Evolutionary conservation across 371 early-diverging fungal genomes (phyloP), one percentile per base, ranked within the genome.

Genomic region (Apophysomyces ossiformis): DNA sequence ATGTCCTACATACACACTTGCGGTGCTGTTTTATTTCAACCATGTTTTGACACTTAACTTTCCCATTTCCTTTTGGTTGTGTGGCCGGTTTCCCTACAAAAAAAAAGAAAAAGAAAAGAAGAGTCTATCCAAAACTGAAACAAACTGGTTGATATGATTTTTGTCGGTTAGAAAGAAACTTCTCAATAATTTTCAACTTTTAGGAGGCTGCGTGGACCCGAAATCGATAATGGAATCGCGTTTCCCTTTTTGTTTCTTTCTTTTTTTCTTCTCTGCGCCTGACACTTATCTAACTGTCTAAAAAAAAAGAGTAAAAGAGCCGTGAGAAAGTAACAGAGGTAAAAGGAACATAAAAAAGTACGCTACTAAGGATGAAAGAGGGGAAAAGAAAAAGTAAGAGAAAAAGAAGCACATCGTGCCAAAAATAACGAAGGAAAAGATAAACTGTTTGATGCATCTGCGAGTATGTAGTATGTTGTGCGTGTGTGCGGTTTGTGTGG

Each of bases 251-350:
- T 50, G 21, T 50, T 50, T 50, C 54, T 50, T 50, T 50, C 54
- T 50, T 50, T 50, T 41, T 50, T 50, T 50, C 54, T 50, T 50
- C 54, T 50, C 54, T 50, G 54, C 54, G 54, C 54, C 54, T 50
- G 54, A 50, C 54, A 50, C 54, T 50, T 50, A 26, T 50, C 54
- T 50, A 50, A 50, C 54, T 50, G 54, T 50, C 54, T 50, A 50
- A 50, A 50, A 50, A 50, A 50, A 50, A 50, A 21, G 21, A 50
- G 21, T 26, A 26, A 13, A 41, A 41, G 13, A 41, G 41, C 41
- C 16, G 54, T 18, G 54, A 50, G 54, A 47, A 18, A 47, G 1
- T n/a, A 18, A 18, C n/a, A 60, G 38, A 16, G n/a, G 37, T 3
- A 61, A 18, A 5, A 15, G 12, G 50, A 47, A 35, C 4, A 62